A percentile compares a stretch with the other conserved stretches of the same genome.
Conservation (phyloP, 306 rosid genomes). For the Trichosanthes cucumerina region DNA sequence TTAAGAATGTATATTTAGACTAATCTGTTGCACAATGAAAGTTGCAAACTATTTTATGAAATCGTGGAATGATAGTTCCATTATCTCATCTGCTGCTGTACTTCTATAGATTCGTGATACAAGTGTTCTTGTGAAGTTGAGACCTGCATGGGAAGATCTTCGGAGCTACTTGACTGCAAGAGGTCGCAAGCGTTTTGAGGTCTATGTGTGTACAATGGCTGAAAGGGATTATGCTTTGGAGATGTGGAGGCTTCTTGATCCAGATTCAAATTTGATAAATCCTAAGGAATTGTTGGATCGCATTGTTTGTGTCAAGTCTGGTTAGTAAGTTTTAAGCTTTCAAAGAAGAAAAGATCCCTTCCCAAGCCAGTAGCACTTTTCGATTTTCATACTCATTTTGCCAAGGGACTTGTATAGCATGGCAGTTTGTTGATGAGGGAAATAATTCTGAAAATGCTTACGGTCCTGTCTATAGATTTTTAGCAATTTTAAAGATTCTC, state of each 20-base stretch:
- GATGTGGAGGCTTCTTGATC: constrained; percentile 99
- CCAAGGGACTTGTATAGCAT: not conserved
- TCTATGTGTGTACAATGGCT: constrained; percentile 98
- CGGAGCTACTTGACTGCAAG: constrained; percentile 91
- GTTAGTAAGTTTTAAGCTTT: constrained; percentile 33
- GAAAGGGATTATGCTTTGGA: constrained; percentile 99
- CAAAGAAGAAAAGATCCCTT: not conserved
- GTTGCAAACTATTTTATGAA: not conserved
- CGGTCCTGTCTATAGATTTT: not conserved
- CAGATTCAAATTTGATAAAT: constrained; percentile 87
- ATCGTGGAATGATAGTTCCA: not conserved
- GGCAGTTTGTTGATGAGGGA: not conserved
- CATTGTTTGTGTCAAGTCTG: constrained; percentile 94
- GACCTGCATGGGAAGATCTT: constrained; percentile 99
- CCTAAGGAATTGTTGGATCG: constrained; percentile 77
- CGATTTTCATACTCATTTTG: not conserved
- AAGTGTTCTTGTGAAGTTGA: constrained; percentile 96
- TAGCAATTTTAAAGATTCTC: not conserved
- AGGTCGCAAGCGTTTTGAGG: constrained; percentile 99
- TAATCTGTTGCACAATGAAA: not conserved
- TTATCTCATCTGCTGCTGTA: not conserved
- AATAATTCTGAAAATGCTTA: not conserved
- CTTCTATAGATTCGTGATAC: constrained; percentile 84
- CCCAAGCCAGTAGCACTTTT: not conserved
- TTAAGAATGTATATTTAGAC: not conserved